Conservation (phyloP, 306 rosid species). For the Lablab purpureus region DNA sequence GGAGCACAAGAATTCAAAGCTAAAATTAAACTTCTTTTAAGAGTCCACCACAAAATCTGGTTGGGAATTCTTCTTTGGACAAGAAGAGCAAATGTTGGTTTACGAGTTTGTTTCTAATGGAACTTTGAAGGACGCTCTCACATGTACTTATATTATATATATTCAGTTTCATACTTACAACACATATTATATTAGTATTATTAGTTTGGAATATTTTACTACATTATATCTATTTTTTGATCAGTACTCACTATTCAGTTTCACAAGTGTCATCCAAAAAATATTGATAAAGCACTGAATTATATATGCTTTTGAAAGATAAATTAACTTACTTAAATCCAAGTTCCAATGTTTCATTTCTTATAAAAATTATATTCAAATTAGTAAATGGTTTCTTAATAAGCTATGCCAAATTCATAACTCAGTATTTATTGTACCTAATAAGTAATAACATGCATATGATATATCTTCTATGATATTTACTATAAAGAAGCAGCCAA, state of each 20-base stretch:
- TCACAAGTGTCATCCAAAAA: not conserved
- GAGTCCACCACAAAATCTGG: conserved; percentile 77
- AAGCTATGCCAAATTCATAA: not conserved
- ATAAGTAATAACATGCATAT: conserved; percentile 12
- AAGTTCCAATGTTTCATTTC: not conserved
- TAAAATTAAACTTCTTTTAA: conserved; percentile 75
- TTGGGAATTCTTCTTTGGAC: conserved; percentile 70
- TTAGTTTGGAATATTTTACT: not conserved
- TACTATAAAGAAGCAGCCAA: not conserved
- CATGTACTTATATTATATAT: conserved; percentile 57
- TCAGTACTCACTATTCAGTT: not conserved
- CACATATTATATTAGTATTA: not conserved
- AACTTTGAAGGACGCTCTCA: conserved; percentile 52
- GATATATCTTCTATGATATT: not conserved
- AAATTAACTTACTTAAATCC: not conserved
- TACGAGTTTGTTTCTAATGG: conserved; percentile 70
- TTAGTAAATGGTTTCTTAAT: not conserved
- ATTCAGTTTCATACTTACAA: not conserved
- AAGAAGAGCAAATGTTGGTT: conserved; percentile 59
- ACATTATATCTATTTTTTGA: not conserved
- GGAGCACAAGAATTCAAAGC: conserved; percentile 62
- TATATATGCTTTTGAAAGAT: not conserved
- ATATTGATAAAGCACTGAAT: not conserved
- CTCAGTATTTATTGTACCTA: not conserved
- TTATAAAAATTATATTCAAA: not conserved